These are phyloP conservation scores for Lasiosphaeria hispida DNA, from an alignment of 495 filamentous ascomycete species.

Conservation along the genomic window DNA sequence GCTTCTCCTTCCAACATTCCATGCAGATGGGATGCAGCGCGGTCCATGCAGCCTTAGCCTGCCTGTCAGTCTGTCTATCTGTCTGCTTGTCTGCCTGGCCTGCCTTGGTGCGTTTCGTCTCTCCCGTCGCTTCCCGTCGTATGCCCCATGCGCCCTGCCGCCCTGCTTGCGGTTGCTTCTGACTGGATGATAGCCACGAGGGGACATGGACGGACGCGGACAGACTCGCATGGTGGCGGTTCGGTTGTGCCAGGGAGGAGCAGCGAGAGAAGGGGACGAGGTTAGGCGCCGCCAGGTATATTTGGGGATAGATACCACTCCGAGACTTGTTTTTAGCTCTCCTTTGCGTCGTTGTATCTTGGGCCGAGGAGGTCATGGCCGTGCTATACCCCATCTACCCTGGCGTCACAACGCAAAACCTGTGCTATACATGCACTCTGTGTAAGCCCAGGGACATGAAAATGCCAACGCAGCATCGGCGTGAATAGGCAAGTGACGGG, in stretches of 20 bases:
- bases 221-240: too few species aligned
- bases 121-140: neutral
- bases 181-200: too few species aligned
- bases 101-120: neutral
- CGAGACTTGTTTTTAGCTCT: neutral
- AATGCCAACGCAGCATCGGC: too few species aligned
- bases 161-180: too few species aligned
- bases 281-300: too few species aligned
- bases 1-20: slow-evolving; percentile 3
- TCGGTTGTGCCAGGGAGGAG: too few species aligned
- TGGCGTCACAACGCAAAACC: neutral
- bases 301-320: neutral
- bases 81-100: neutral
- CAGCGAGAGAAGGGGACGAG: too few species aligned
- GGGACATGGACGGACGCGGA: too few species aligned
- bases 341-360: neutral
- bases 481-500: too few species aligned
- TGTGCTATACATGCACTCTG: too few species aligned
- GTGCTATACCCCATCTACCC: neutral
- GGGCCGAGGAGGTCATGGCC: neutral
- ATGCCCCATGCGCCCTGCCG: neutral
- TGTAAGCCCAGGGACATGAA: too few species aligned
- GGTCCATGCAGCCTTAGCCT: slow-evolving; percentile 2
- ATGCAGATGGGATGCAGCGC: neutral
- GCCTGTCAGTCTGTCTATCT: neutral